A percentile compares a stretch with the other conserved stretches of the same genome.
Evolutionary conservation across 192 early-diverging fungal genomes (phyloP).

Genomic region (Linnemannia exigua): DNA sequence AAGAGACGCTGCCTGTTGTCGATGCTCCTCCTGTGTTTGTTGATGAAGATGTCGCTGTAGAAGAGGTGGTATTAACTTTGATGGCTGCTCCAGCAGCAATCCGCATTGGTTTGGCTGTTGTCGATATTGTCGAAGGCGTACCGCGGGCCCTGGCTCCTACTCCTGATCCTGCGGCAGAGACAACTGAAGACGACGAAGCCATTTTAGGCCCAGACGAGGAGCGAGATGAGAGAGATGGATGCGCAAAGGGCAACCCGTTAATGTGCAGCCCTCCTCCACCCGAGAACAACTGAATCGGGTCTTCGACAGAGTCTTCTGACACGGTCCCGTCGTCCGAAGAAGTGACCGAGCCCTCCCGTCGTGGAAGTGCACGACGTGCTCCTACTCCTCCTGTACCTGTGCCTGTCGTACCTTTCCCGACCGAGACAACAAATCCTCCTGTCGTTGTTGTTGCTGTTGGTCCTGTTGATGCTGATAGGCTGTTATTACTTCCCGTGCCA

Average conservation of each 20-base stretch:
- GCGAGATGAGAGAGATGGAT: neutral
- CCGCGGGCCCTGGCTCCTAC: neutral
- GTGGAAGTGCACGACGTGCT: neutral
- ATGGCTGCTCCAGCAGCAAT: constrained; percentile 55
- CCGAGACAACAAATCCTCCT: neutral
- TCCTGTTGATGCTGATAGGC: constrained; percentile 2
- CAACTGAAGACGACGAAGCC: neutral
- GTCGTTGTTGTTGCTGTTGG: neutral
- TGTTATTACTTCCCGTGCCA: neutral
- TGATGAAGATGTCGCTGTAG: neutral
- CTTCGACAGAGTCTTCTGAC: constrained; percentile 49
- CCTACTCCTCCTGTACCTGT: neutral
- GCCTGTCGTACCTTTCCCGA: neutral
- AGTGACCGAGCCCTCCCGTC: constrained; percentile 32
- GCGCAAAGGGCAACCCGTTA: constrained; percentile 23
- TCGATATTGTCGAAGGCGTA: neutral
- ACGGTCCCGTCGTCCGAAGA: constrained; percentile 49
- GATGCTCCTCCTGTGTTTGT: neutral
- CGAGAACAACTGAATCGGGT: constrained; percentile 44
- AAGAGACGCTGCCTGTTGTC: neutral
- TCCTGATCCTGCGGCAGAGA: constrained; percentile 3
- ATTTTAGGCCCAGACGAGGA: constrained; percentile 8
- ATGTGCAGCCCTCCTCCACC: constrained; percentile 32
- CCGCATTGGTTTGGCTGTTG: constrained; percentile 25
- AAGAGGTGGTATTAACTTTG: constrained; percentile 20